Percentiles rank a stretch among this genome's conserved stretches.
These are phyloP conservation scores for Yamadazyma blattariae DNA, from an alignment of 1,139 yeast species.

Conservation along the genomic window DNA sequence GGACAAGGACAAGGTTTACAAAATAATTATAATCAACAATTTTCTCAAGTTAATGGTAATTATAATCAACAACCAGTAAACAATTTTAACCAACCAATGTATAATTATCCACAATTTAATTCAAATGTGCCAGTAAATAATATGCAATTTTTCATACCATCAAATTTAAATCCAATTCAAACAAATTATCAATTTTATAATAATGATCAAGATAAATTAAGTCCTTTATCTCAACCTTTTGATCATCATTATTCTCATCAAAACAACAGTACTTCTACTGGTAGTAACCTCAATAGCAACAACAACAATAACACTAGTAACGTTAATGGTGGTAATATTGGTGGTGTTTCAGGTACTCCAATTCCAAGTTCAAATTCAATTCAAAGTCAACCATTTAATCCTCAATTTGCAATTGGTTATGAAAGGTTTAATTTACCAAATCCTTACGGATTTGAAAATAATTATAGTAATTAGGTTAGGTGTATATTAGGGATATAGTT, in stretches of 20 bases:
- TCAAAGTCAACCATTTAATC: constrained; percentile 4
- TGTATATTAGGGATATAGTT: not conserved
- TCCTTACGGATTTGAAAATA: constrained; percentile 21
- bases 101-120: constrained; percentile 3
- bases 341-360: not conserved
- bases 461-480: constrained; percentile 5
- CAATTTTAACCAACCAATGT: constrained; percentile 3
- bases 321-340: too few relatives aligned
- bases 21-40: not conserved
- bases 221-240: constrained; percentile 24
- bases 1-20: too few relatives aligned
- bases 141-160: constrained; percentile 11
- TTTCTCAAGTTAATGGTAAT: not conserved
- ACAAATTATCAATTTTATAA: constrained; percentile 21
- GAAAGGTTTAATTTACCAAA: constrained; percentile 29
- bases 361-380: not conserved
- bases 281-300: too few relatives aligned
- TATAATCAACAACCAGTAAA: constrained; percentile 3
- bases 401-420: constrained; percentile 18
- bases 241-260: constrained; percentile 12
- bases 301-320: constrained; percentile 3
- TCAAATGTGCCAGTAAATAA: constrained; percentile 13
- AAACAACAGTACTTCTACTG: constrained; percentile 3
- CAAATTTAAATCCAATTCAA: constrained; percentile 13
- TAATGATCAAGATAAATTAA: constrained; percentile 27